Evolutionary conservation across 1,139 yeast species (phyloP).

Genomic region (Saccharomyces hybrid): DNA sequence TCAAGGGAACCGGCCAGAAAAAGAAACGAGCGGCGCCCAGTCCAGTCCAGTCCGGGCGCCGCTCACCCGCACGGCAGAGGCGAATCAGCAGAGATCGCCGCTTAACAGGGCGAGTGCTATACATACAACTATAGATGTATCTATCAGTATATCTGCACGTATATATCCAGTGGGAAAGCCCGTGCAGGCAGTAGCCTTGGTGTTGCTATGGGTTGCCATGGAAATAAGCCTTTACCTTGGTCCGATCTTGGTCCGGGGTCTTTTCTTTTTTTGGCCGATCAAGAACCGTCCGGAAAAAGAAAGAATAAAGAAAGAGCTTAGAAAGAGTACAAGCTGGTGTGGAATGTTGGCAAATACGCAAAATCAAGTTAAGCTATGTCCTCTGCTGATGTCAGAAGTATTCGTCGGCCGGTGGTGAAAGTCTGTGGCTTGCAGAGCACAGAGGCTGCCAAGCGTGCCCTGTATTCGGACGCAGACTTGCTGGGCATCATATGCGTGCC

Average conservation of each 20-base stretch:
- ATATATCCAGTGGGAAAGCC: too few species aligned
- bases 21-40: neutral
- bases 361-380: neutral
- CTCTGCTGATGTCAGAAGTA: neutral
- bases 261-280: neutral
- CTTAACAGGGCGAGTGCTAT: neutral
- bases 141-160: too few species aligned
- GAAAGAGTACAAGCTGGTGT: neutral
- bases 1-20: neutral
- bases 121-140: too few species aligned
- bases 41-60: neutral
- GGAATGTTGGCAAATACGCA: neutral
- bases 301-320: neutral
- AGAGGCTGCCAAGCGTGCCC: slow-evolving; percentile 64
- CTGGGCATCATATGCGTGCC: slow-evolving; percentile 88
- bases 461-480: slow-evolving; percentile 63
- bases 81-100: neutral
- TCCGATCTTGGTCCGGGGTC: neutral
- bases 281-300: neutral
- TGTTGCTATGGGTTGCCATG: too few species aligned
- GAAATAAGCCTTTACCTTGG: neutral
- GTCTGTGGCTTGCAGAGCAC: slow-evolving; percentile 72
- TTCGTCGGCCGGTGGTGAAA: slow-evolving; percentile 38
- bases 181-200: too few species aligned
- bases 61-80: slow-evolving; percentile 1